Conservation (phyloP, 169 alveolate genomes). For the Plasmodium gonderi region DNA sequence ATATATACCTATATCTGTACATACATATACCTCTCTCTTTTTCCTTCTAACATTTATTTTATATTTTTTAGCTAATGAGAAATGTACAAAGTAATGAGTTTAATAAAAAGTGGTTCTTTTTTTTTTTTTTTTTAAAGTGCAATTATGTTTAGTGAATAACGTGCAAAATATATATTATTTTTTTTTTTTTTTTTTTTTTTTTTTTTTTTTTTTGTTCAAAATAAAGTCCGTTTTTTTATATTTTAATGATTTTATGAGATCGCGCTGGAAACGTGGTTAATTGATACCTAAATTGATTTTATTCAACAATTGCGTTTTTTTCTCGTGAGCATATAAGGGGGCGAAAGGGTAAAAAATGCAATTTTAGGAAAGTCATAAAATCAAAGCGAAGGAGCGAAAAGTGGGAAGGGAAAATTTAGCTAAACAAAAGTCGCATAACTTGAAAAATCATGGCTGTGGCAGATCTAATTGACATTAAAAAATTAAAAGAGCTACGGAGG, state of each 20-base stretch:
- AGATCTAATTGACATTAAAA: slow-evolving; percentile 23
- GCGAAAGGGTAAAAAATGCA: not conserved
- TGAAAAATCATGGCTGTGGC: slow-evolving; percentile 32
- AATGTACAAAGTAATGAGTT: not conserved
- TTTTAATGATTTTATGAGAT: not conserved
- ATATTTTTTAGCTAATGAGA: not conserved
- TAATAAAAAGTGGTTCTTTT: not conserved
- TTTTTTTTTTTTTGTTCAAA: not conserved
- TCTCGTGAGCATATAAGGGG: not conserved
- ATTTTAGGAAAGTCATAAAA: not conserved
- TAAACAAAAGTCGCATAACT: not conserved
- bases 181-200: not conserved
- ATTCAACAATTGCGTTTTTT: not conserved
- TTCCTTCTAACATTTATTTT: not conserved
- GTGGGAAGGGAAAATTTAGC: not conserved
- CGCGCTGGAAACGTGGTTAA: not conserved
- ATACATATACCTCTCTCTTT: not conserved
- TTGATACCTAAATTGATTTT: not conserved
- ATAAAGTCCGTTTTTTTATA: not conserved
- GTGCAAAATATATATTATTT: not conserved
- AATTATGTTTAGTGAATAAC: not conserved
- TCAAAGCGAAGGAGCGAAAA: not conserved
- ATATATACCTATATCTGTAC: no score
- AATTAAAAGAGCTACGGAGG: slow-evolving; percentile 78
- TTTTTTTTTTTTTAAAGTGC: not conserved